These are phyloP conservation scores for Chytridiales sp. DNA, from an alignment of 371 early-diverging fungal species.

Conservation along the genomic window DNA sequence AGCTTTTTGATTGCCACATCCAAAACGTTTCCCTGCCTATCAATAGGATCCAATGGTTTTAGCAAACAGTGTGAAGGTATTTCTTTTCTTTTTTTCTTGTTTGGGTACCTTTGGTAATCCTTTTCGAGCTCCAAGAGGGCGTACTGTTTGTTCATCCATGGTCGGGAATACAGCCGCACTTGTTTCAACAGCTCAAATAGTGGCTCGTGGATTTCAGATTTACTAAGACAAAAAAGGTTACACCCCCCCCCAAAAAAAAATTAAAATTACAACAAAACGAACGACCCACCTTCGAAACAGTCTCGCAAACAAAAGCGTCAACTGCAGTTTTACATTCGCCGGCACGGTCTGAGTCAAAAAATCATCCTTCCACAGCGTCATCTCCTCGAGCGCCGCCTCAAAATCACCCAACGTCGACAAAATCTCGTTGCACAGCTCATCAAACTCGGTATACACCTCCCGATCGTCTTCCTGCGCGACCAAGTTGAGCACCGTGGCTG, in stretches of 20 bases:
- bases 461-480: slow-evolving; percentile 36
- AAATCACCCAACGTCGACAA: slow-evolving; percentile 41
- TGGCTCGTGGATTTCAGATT: slow-evolving; percentile 54
- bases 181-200: slow-evolving; percentile 52
- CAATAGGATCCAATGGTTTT: not conserved
- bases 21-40: slow-evolving; percentile 43
- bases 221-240: slow-evolving; percentile 24
- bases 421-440: slow-evolving; percentile 45
- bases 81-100: not conserved
- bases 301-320: slow-evolving; percentile 45
- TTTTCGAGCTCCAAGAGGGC: slow-evolving; percentile 46
- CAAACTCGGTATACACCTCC: slow-evolving; percentile 38
- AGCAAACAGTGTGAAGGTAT: too few species aligned
- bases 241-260: not conserved
- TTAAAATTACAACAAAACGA: too few species aligned
- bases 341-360: slow-evolving; percentile 48
- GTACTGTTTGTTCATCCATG: slow-evolving; percentile 41
- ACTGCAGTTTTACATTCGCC: slow-evolving; percentile 45
- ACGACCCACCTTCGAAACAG: slow-evolving; percentile 44
- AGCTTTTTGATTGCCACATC: slow-evolving; percentile 52
- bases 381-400: slow-evolving; percentile 49
- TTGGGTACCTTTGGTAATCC: slow-evolving; percentile 40
- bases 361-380: slow-evolving; percentile 53
- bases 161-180: slow-evolving; percentile 45
- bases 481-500: slow-evolving; percentile 33